A percentile compares a stretch with the other conserved stretches of the same genome.
These are phyloP conservation scores for Phytophthora sp. DNA, from an alignment of 352 stramenopile genomes.

Conservation along the genomic window DNA sequence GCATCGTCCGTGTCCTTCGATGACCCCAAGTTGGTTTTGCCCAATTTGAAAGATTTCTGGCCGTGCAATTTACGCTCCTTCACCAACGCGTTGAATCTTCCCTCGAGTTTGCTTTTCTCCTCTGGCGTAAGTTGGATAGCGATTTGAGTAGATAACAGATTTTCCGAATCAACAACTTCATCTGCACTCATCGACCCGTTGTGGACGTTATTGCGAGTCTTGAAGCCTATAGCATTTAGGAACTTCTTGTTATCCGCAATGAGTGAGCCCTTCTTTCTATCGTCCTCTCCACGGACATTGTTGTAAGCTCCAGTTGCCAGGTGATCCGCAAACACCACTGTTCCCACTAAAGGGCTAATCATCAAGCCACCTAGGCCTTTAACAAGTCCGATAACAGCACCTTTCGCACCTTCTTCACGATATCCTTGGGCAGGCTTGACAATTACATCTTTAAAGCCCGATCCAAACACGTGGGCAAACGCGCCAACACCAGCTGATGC, in stretches of 20 bases:
- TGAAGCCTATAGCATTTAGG: slow-evolving; percentile 43
- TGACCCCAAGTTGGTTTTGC: slow-evolving; percentile 4
- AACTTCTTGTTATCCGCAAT: slow-evolving; percentile 56
- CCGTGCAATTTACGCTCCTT: slow-evolving; percentile 36
- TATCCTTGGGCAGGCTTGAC: slow-evolving; percentile 65
- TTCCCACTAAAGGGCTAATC: slow-evolving; percentile 61
- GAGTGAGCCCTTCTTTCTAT: slow-evolving; percentile 54
- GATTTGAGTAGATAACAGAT: slow-evolving; percentile 37
- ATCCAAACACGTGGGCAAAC: slow-evolving; percentile 70
- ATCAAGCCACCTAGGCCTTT: slow-evolving; percentile 63
- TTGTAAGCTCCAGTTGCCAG: slow-evolving; percentile 74
- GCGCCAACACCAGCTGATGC: slow-evolving; percentile 57
- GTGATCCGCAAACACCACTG: slow-evolving; percentile 67
- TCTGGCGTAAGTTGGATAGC: slow-evolving; percentile 46
- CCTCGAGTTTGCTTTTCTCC: slow-evolving; percentile 46
- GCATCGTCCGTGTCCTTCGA: slow-evolving; percentile 5
- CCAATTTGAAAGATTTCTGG: slow-evolving; percentile 22
- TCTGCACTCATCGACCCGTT: slow-evolving; percentile 57
- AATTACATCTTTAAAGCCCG: slow-evolving; percentile 68
- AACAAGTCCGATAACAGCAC: slow-evolving; percentile 61
- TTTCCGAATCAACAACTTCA: slow-evolving; percentile 41
- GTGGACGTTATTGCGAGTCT: slow-evolving; percentile 48
- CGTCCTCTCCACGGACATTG: slow-evolving; percentile 40
- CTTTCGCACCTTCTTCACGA: slow-evolving; percentile 60
- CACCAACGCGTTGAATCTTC: slow-evolving; percentile 46